A percentile compares a stretch with the other conserved stretches of the same genome.
These are phyloP conservation scores for Diaporthe nobilis DNA, from an alignment of 2,329 filamentous ascomycete genomes.

Conservation along the genomic window DNA sequence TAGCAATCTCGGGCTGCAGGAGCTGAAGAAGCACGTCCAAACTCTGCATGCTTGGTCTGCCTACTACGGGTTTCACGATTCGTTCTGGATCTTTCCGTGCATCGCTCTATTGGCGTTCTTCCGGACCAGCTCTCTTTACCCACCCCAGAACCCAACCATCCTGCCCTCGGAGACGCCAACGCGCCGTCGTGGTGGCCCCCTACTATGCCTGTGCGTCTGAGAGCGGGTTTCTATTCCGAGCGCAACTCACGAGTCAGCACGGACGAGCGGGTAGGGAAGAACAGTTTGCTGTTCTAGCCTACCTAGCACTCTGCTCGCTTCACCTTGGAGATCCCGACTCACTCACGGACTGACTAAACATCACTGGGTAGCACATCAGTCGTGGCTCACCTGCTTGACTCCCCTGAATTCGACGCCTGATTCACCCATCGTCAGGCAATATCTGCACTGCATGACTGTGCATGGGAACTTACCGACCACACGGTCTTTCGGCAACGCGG, in stretches of 20 bases:
- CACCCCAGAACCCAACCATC: neutral
- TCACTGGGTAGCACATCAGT: neutral
- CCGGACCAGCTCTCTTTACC: neutral
- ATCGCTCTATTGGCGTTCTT: slow-evolving; percentile 15
- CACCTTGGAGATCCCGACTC: neutral
- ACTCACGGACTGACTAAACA: neutral
- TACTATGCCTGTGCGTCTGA: slow-evolving; percentile 16
- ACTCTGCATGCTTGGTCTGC: slow-evolving; percentile 15
- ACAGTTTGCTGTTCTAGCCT: neutral
- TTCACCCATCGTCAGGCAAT: neutral
- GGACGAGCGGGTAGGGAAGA: neutral
- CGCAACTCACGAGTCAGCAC: slow-evolving; percentile 6
- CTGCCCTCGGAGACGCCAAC: slow-evolving; percentile 15
- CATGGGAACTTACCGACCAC: neutral
- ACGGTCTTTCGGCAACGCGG: neutral
- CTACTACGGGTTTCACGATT: slow-evolving; percentile 26
- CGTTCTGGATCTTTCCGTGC: slow-evolving; percentile 32
- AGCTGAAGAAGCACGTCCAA: slow-evolving; percentile 22
- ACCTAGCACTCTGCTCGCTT: neutral
- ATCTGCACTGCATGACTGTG: neutral
- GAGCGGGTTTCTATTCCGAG: slow-evolving; percentile 27
- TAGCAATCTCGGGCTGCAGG: slow-evolving; percentile 14
- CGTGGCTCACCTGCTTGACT: slow-evolving; percentile 14
- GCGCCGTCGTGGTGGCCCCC: slow-evolving; percentile 11
- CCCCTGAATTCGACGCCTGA: neutral